Conservation (phyloP, 148 eudicot genomes). For the Vaccinium darrowii region DNA sequence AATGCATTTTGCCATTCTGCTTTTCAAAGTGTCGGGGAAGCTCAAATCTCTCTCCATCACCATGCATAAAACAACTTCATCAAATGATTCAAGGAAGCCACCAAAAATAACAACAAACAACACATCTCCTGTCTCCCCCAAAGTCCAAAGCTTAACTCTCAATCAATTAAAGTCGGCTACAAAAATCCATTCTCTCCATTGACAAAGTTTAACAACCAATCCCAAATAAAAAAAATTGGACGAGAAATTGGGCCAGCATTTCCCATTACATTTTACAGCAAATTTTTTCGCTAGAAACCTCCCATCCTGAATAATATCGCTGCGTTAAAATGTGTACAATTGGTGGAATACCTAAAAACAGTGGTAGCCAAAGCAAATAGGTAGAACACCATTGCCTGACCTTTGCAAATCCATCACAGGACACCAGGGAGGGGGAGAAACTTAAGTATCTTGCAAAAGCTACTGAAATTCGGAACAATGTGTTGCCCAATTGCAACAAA, state of each 20-base stretch:
- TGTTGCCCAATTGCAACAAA: neutral
- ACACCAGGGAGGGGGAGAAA: too few relatives aligned
- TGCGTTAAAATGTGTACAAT: neutral
- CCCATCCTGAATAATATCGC: neutral
- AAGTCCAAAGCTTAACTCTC: too few relatives aligned
- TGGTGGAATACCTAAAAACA: neutral
- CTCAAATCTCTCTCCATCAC: neutral
- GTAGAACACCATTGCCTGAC: neutral
- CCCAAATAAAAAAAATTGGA: too few relatives aligned
- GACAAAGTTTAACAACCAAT: too few relatives aligned
- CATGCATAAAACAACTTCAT: neutral
- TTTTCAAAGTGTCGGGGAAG: too few relatives aligned
- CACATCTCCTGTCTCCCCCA: too few relatives aligned
- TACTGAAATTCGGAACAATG: neutral
- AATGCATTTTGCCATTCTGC: too few relatives aligned
- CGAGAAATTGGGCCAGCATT: too few relatives aligned
- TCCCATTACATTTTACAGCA: too few relatives aligned
- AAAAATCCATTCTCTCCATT: too few relatives aligned
- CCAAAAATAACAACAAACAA: neutral
- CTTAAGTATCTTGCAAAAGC: neutral
- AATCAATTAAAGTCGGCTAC: too few relatives aligned
- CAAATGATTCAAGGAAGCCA: neutral
- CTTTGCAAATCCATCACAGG: too few relatives aligned
- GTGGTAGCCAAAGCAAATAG: neutral
- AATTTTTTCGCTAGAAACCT: neutral